Evolutionary conservation across 2,329 filamentous ascomycete species (phyloP).

Genomic region (Aspergillus awamori): DNA sequence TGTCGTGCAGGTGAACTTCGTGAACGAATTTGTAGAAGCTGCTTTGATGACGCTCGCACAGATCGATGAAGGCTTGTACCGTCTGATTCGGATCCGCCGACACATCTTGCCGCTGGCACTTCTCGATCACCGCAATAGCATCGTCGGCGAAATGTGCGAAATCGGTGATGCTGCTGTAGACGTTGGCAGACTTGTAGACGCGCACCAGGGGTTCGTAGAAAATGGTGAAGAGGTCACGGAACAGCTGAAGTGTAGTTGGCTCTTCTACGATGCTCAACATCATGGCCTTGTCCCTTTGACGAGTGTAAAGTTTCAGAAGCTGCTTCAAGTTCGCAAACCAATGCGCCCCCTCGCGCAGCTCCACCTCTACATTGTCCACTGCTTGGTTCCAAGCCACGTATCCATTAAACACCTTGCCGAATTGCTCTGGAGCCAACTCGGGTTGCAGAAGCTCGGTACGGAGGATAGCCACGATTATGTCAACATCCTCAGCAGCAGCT

Average conservation of each 20-base stretch:
- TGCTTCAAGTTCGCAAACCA: slow-evolving; percentile 95
- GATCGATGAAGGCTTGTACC: slow-evolving; percentile 95
- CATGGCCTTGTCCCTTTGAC: slow-evolving; percentile 94
- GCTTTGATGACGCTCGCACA: slow-evolving; percentile 91
- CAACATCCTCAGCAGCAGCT: slow-evolving; percentile 72
- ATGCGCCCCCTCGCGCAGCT: slow-evolving; percentile 85
- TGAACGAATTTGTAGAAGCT: slow-evolving; percentile 99
- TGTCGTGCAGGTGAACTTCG: slow-evolving; percentile 95
- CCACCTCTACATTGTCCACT: slow-evolving; percentile 83
- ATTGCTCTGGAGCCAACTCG: slow-evolving; percentile 71
- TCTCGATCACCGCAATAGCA: slow-evolving; percentile 77
- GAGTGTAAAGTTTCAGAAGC: slow-evolving; percentile 84
- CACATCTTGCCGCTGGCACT: slow-evolving; percentile 73
- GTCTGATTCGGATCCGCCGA: slow-evolving; percentile 97
- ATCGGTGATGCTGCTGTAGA: slow-evolving; percentile 96
- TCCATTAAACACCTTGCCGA: slow-evolving; percentile 85
- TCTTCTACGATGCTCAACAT: slow-evolving; percentile 96
- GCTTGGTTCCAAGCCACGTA: slow-evolving; percentile 96
- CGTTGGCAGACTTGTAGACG: slow-evolving; percentile 98
- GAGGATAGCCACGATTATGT: slow-evolving; percentile 82
- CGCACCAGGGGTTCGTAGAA: slow-evolving; percentile 97
- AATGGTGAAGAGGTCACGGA: slow-evolving; percentile 95
- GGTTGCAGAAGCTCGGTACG: slow-evolving; percentile 76
- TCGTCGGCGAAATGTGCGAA: slow-evolving; percentile 93
- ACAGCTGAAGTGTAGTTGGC: slow-evolving; percentile 92